Evolutionary conservation across 2,329 filamentous ascomycete genomes (phyloP).

Genomic region (Colletotrichum lindemuthianum): DNA sequence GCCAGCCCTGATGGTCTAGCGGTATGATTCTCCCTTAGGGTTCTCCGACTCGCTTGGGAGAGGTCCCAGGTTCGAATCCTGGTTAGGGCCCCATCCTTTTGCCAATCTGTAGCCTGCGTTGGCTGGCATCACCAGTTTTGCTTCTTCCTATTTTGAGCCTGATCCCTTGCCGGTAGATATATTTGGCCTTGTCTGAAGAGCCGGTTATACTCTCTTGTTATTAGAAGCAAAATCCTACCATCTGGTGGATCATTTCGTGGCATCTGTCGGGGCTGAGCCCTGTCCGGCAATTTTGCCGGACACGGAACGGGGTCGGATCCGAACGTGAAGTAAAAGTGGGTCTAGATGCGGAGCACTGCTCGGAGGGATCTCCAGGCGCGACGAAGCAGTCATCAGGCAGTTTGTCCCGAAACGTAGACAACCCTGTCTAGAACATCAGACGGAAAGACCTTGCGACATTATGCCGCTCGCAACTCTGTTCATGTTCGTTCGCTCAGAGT

Average conservation of each 20-base stretch:
- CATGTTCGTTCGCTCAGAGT: neutral
- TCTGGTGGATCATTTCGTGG: no score
- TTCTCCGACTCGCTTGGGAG: slow-evolving; percentile 10
- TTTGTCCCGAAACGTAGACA: neutral
- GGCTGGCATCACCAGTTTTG: neutral
- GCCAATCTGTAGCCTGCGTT: neutral
- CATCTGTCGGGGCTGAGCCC: no score
- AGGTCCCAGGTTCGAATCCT: slow-evolving; percentile 34
- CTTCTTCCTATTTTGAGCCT: neutral
- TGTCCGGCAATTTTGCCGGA: no score
- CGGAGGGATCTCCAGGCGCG: no score
- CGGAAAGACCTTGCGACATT: neutral
- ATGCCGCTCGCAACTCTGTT: slow-evolving; percentile 1
- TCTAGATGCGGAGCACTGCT: no score
- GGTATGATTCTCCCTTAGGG: slow-evolving; percentile 30
- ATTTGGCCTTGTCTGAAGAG: no score
- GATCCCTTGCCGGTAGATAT: neutral
- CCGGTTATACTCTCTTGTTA: no score
- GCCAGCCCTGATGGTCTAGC: slow-evolving; percentile 25
- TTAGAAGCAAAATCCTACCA: no score
- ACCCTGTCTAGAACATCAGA: neutral
- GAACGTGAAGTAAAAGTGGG: no score
- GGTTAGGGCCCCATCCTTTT: slow-evolving; percentile 20
- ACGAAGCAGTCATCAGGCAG: no score
- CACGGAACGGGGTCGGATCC: no score